Conservation (phyloP, 495 filamentous ascomycete genomes). For the Neohortaea acidophila region DNA sequence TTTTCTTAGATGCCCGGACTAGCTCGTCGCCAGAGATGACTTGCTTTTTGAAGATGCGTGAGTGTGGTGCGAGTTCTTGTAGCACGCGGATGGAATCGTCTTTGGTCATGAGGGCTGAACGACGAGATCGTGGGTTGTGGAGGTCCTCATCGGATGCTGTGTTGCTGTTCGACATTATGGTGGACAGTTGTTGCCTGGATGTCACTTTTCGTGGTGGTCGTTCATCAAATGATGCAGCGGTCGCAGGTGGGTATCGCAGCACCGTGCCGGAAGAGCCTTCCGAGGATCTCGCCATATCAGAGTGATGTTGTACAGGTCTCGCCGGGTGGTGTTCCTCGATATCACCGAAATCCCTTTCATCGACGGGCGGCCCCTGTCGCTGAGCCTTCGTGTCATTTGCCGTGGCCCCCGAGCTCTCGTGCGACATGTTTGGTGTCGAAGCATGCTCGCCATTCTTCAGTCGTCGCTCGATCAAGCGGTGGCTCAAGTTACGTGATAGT, state of each 20-base stretch:
- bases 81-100: constrained; percentile 3
- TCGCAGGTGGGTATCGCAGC: neutral
- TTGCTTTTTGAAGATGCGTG: neutral
- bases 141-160: neutral
- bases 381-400: constrained; percentile 7
- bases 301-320: too few species aligned
- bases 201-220: constrained; percentile 2
- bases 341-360: too few species aligned
- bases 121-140: neutral
- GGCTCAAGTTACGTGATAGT: constrained; percentile 29
- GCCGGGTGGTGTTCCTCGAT: too few species aligned
- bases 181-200: constrained; percentile 11
- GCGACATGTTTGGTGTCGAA: constrained; percentile 16
- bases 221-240: too few species aligned
- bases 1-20: neutral
- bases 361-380: too few species aligned
- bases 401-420: constrained; percentile 16
- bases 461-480: constrained; percentile 21
- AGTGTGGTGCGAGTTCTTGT: neutral
- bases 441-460: constrained; percentile 25
- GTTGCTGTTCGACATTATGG: constrained; percentile 10
- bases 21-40: neutral
- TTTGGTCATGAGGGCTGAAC: constrained; percentile 3
- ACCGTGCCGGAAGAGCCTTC: neutral
- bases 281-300: too few species aligned